A percentile compares a stretch with the other conserved stretches of the same genome.
Evolutionary conservation across 495 filamentous ascomycete species (phyloP).

Genomic region (Talaromyces borbonicus): DNA sequence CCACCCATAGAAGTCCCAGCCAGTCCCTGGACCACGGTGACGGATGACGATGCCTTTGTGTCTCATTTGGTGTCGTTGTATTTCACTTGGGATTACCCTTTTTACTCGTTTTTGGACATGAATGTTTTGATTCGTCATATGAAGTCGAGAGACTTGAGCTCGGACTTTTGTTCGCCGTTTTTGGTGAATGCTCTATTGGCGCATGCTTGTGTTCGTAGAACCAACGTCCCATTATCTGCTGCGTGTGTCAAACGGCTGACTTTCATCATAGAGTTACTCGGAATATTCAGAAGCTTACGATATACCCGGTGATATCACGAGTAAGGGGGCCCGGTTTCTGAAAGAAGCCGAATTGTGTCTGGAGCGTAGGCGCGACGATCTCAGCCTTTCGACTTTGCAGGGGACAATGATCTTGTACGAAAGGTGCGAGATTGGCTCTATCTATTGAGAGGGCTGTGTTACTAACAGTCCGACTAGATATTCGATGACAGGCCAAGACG

Average conservation of each 20-base stretch:
- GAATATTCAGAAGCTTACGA: conserved; percentile 37
- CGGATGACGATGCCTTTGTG: conserved; percentile 39
- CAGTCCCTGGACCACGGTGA: conserved; percentile 42
- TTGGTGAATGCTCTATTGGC: conserved; percentile 46
- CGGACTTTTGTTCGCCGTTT: conserved; percentile 41
- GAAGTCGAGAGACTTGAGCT: conserved; percentile 17
- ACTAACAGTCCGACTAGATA: conserved; percentile 18
- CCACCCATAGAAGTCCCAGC: conserved; percentile 34
- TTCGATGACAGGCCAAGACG: conserved; percentile 32
- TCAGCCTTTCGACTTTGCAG: conserved; percentile 29
- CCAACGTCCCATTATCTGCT: not conserved
- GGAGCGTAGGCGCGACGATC: conserved; percentile 14
- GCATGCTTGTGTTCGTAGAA: conserved; percentile 34
- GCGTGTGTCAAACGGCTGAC: not conserved
- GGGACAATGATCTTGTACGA: conserved; percentile 34
- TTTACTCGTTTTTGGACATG: conserved; percentile 36
- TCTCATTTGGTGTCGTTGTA: conserved; percentile 44
- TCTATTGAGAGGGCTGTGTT: not conserved
- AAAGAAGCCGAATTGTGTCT: conserved; percentile 30
- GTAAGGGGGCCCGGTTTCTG: conserved; percentile 33
- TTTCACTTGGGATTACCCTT: conserved; percentile 48
- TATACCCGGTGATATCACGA: conserved; percentile 30
- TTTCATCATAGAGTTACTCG: conserved; percentile 29
- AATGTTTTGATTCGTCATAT: conserved; percentile 42
- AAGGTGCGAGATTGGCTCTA: conserved; percentile 14